phyloP scores from a whole-genome alignment of 2,329 filamentous ascomycete genomes.

The Fusarium sp. region DNA sequence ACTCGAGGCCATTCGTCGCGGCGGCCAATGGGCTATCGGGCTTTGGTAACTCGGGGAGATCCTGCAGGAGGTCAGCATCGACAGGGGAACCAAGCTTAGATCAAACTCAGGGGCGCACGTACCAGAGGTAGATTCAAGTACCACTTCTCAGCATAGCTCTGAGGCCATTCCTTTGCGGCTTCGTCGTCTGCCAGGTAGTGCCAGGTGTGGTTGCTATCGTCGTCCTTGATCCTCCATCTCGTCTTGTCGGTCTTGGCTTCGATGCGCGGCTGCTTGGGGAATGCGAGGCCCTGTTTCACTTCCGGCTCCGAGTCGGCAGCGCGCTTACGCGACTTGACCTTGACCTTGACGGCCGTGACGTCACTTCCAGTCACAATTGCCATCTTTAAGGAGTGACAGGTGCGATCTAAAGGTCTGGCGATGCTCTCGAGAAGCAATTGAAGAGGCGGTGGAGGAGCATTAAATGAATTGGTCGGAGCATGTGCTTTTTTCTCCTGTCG shows the following conservation, averaged over 20 bases:
- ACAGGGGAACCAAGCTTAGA: background rate
- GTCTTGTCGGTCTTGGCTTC: constrained; percentile 78
- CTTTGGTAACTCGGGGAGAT: constrained; percentile 76
- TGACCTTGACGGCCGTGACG: constrained; percentile 45
- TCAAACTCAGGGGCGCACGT: constrained; percentile 33
- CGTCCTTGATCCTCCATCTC: constrained; percentile 86
- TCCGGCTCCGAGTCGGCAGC: constrained; percentile 52
- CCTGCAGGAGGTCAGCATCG: constrained; percentile 59
- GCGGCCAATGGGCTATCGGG: constrained; percentile 80
- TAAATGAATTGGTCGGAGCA: constrained; percentile 14
- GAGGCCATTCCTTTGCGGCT: constrained; percentile 81
- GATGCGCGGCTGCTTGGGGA: constrained; percentile 60
- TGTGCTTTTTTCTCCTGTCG: constrained; percentile 27
- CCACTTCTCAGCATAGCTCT: constrained; percentile 90
- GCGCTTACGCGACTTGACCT: constrained; percentile 57
- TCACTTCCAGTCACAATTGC: constrained; percentile 46
- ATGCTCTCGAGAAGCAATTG: constrained; percentile 12
- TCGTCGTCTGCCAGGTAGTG: constrained; percentile 85
- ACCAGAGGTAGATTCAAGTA: constrained; percentile 85
- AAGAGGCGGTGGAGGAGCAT: constrained; percentile 21
- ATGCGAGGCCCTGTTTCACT: constrained; percentile 45
- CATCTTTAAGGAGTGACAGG: constrained; percentile 36
- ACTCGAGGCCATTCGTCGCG: constrained; percentile 84
- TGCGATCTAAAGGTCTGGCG: background rate
- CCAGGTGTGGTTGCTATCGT: constrained; percentile 91